These are phyloP conservation scores for Phialemonium atrogriseum DNA, from an alignment of 2,329 filamentous ascomycete species.

Conservation along the genomic window DNA sequence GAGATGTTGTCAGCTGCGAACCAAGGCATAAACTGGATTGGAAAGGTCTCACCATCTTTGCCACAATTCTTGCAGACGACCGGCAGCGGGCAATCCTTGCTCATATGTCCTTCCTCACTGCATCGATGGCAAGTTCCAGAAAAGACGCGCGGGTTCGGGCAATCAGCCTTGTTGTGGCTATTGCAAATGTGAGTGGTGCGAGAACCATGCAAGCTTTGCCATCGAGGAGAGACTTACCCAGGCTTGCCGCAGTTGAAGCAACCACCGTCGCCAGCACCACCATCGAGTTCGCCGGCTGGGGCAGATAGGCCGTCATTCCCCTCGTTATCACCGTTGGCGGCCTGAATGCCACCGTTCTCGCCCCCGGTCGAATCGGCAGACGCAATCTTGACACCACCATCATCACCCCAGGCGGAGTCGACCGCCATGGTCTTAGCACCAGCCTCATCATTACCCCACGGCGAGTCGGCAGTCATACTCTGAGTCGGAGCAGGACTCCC, in stretches of 20 bases:
- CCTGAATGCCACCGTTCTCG: conserved; percentile 2
- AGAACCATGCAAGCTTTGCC: too few species aligned
- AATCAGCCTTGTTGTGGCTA: conserved; percentile 56
- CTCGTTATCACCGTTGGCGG: conserved; percentile 6
- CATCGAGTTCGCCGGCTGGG: conserved; percentile 4
- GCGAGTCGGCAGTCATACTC: too few species aligned
- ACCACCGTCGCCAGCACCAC: conserved; percentile 28
- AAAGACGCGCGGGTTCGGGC: conserved; percentile 43
- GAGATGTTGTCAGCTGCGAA: conserved; percentile 4
- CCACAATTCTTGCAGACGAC: conserved; percentile 46
- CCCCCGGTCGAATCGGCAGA: conserved; percentile 1
- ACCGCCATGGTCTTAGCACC: neutral
- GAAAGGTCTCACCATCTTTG: conserved; percentile 39
- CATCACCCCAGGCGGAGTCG: neutral
- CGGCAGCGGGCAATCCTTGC: conserved; percentile 52
- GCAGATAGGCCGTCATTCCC: conserved; percentile 6
- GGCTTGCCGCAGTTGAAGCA: conserved; percentile 52
- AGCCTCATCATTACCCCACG: too few species aligned
- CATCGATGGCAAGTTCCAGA: conserved; percentile 32
- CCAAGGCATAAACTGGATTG: neutral
- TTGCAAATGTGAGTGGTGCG: neutral
- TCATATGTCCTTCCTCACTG: conserved; percentile 42
- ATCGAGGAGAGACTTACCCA: conserved; percentile 18
- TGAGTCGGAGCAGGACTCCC: too few species aligned
- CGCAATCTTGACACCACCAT: too few species aligned